Percentiles rank a stretch among this genome's conserved stretches.
Evolutionary conservation across 2,329 filamentous ascomycete species (phyloP).

Genomic region (Aspergillus sp.): DNA sequence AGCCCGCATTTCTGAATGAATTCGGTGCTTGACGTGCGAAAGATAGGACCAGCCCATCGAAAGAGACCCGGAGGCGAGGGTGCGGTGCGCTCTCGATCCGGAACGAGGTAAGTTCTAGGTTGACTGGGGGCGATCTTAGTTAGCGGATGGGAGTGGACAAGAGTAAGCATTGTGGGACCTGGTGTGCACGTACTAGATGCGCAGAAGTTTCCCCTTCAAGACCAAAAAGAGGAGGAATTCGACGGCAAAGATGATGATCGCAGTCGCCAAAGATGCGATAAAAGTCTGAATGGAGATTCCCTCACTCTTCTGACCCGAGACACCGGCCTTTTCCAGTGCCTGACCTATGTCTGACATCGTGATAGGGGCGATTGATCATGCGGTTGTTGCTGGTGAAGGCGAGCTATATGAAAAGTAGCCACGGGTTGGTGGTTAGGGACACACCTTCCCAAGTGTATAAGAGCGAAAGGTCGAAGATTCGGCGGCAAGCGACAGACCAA

Average conservation of each 20-base stretch:
- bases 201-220: conserved; percentile 71
- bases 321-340: conserved; percentile 35
- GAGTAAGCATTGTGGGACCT: conserved; percentile 1
- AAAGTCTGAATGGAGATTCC: conserved; percentile 51
- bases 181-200: conserved; percentile 70
- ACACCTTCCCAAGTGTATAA: not conserved
- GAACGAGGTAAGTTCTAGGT: conserved; percentile 81
- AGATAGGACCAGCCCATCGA: conserved; percentile 57
- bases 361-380: conserved; percentile 7
- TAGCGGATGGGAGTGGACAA: conserved; percentile 5
- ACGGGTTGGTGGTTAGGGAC: not conserved
- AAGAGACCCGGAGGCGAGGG: conserved; percentile 61
- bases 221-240: conserved; percentile 69
- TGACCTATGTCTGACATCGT: conserved; percentile 28
- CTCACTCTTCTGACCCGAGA: conserved; percentile 31
- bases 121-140: conserved; percentile 51
- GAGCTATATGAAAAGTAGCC: not conserved
- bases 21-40: conserved; percentile 70
- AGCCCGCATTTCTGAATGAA: conserved; percentile 94
- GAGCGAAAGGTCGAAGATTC: not conserved
- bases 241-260: conserved; percentile 61
- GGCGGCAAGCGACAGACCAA: not conserved
- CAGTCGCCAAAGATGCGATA: conserved; percentile 62
- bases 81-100: conserved; percentile 78
- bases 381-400: not conserved